A percentile compares a stretch with the other conserved stretches of the same genome.
These are phyloP conservation scores for Auricularia auricula-judae DNA, from an alignment of 768 basidiomycete species.

Conservation along the genomic window DNA sequence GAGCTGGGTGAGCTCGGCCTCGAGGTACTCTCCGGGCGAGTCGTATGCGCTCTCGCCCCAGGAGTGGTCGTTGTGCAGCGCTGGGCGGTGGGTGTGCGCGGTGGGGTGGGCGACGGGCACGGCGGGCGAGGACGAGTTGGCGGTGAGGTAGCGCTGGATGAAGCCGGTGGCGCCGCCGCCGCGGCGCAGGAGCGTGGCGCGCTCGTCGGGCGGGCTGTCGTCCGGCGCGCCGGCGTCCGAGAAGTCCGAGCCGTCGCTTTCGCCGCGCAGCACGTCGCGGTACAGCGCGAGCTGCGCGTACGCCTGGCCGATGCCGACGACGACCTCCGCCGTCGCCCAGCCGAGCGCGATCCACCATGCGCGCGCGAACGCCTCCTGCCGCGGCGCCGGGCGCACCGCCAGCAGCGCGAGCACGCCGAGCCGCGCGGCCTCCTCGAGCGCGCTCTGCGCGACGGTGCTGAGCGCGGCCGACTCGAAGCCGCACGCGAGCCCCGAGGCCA, in stretches of 20 bases:
- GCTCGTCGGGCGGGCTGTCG: neutral
- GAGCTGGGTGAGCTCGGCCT: conserved; percentile 49
- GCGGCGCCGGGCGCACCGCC: conserved; percentile 25
- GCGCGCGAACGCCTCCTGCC: conserved; percentile 36
- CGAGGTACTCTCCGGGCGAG: conserved; percentile 4
- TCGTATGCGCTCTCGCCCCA: conserved; percentile 1
- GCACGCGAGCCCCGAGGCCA: conserved; percentile 21
- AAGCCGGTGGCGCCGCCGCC: neutral
- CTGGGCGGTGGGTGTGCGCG: neutral
- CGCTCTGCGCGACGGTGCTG: conserved; percentile 34
- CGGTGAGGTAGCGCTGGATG: neutral
- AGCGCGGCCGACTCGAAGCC: conserved; percentile 25
- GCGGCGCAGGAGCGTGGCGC: neutral
- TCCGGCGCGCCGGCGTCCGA: neutral
- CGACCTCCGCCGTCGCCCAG: conserved; percentile 61
- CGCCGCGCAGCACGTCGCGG: conserved; percentile 50
- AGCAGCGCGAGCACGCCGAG: conserved; percentile 44
- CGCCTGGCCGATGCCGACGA: conserved; percentile 55
- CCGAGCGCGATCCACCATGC: conserved; percentile 75
- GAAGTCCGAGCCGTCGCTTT: conserved; percentile 21
- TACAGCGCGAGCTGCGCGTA: conserved; percentile 60
- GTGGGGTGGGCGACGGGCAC: neutral
- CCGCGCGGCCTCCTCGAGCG: conserved; percentile 43
- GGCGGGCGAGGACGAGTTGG: neutral
- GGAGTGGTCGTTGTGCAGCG: neutral